Percentiles rank a stretch among this genome's conserved stretches.
Conservation (phyloP, 306 rosid genomes). For the Arachis hypogaea region DNA sequence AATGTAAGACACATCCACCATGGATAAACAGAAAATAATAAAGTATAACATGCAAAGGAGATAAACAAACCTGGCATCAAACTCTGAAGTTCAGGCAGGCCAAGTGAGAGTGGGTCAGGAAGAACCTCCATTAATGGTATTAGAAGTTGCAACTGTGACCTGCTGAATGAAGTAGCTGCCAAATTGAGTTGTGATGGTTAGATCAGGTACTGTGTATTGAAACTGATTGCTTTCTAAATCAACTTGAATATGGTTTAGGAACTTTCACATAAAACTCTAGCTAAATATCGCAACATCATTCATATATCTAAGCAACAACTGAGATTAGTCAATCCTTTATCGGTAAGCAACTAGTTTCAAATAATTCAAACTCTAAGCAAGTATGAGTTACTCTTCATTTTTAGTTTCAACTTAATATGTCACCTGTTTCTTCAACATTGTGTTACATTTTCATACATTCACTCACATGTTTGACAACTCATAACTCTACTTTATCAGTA, state of each 20-base stretch:
- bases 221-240: slow-evolving; percentile 27
- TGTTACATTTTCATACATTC: neutral
- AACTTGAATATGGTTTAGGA: slow-evolving; percentile 12
- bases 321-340: neutral
- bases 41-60: slow-evolving; percentile 6
- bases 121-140: slow-evolving; percentile 61
- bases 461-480: neutral
- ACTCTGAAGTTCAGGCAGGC: slow-evolving; percentile 58
- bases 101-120: slow-evolving; percentile 55
- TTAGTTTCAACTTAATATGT: slow-evolving; percentile 6
- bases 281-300: neutral
- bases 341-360: too few relatives aligned
- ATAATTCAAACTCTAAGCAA: slow-evolving; percentile 12
- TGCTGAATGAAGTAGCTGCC: slow-evolving; percentile 77
- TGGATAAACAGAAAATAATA: slow-evolving; percentile 35
- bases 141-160: slow-evolving; percentile 62
- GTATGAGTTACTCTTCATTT: neutral
- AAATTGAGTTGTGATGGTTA: slow-evolving; percentile 38
- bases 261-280: slow-evolving; percentile 11
- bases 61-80: slow-evolving; percentile 63
- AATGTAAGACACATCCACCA: neutral
- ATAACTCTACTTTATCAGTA: slow-evolving; percentile 14
- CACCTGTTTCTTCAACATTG: slow-evolving; percentile 21
- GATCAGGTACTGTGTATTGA: slow-evolving; percentile 18
- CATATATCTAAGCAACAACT: slow-evolving; percentile 3